Conservation (phyloP, 2,329 filamentous ascomycete species). For the Neopestalotiopsis rosae region DNA sequence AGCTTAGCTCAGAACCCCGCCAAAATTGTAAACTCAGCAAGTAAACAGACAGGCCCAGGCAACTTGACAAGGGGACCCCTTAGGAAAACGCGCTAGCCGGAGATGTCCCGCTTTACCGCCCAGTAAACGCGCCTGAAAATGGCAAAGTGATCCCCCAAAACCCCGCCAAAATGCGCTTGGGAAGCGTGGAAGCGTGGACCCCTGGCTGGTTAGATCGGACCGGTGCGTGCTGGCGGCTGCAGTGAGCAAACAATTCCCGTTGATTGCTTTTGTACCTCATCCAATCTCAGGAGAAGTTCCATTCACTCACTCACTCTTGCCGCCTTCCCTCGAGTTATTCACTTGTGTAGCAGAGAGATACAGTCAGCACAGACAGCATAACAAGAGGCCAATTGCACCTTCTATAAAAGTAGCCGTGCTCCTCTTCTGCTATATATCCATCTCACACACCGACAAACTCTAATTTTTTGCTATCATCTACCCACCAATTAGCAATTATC, state of each 20-base stretch:
- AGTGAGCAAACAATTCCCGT: background rate
- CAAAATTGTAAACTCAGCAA: constrained; percentile 1
- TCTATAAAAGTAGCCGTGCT: background rate
- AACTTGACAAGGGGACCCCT: background rate
- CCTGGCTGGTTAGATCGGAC: constrained; percentile 1
- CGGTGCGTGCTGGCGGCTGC: background rate
- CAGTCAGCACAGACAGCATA: no score
- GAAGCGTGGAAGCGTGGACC: background rate
- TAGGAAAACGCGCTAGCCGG: background rate
- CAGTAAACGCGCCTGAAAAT: background rate
- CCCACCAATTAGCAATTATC: background rate
- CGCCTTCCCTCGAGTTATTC: background rate
- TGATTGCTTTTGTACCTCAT: background rate
- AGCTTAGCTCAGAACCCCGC: background rate
- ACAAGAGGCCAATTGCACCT: background rate
- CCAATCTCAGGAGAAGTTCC: constrained; percentile 4
- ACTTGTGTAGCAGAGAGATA: no score
- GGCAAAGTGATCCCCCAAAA: background rate
- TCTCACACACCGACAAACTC: background rate
- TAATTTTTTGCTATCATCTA: background rate
- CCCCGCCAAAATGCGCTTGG: background rate
- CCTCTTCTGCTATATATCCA: background rate
- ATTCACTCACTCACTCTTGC: background rate
- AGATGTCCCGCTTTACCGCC: background rate
- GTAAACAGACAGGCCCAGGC: background rate